Percentiles rank a stretch among this genome's conserved stretches.
phyloP scores from a whole-genome alignment of 768 basidiomycete species.

The Lactifluus volemus region DNA sequence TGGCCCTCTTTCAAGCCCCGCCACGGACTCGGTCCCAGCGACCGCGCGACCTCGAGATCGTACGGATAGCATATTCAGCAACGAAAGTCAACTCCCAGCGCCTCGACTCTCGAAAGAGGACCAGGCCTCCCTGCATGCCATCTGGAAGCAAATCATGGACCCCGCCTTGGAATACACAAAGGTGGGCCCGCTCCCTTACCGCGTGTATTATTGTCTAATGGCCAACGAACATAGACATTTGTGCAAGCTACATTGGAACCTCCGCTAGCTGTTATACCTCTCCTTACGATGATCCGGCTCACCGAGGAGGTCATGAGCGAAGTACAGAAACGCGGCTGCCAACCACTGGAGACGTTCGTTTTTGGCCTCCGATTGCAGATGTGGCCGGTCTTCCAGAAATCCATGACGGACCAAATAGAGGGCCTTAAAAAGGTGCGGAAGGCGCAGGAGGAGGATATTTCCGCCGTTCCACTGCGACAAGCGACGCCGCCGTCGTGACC shows the following conservation, averaged over 20 bases:
- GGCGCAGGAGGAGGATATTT: slow-evolving; percentile 55
- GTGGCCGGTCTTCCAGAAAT: slow-evolving; percentile 92
- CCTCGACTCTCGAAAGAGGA: slow-evolving; percentile 41
- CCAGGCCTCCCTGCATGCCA: slow-evolving; percentile 45
- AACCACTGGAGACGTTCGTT: slow-evolving; percentile 74
- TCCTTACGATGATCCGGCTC: slow-evolving; percentile 87
- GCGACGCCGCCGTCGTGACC: slow-evolving; percentile 55
- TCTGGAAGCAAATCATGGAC: slow-evolving; percentile 93
- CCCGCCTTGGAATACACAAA: slow-evolving; percentile 83
- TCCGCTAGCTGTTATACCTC: slow-evolving; percentile 60
- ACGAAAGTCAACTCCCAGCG: slow-evolving; percentile 26
- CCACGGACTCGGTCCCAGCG: slow-evolving; percentile 42
- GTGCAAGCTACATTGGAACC: slow-evolving; percentile 61
- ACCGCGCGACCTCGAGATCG: slow-evolving; percentile 22
- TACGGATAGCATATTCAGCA: slow-evolving; percentile 28
- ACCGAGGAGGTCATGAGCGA: slow-evolving; percentile 73
- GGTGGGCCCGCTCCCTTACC: slow-evolving; percentile 32
- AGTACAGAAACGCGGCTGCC: slow-evolving; percentile 67
- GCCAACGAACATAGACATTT: slow-evolving; percentile 44
- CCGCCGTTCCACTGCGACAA: slow-evolving; percentile 51
- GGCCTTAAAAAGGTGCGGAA: slow-evolving; percentile 78
- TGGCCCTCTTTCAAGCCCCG: slow-evolving; percentile 24
- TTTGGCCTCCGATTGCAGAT: slow-evolving; percentile 74
- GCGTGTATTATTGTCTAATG: background rate
- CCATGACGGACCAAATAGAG: slow-evolving; percentile 77